A percentile compares a stretch with the other conserved stretches of the same genome.
These are phyloP conservation scores for Rubia yunnanensis DNA, from an alignment of 257 asterid genomes.

Conservation along the genomic window DNA sequence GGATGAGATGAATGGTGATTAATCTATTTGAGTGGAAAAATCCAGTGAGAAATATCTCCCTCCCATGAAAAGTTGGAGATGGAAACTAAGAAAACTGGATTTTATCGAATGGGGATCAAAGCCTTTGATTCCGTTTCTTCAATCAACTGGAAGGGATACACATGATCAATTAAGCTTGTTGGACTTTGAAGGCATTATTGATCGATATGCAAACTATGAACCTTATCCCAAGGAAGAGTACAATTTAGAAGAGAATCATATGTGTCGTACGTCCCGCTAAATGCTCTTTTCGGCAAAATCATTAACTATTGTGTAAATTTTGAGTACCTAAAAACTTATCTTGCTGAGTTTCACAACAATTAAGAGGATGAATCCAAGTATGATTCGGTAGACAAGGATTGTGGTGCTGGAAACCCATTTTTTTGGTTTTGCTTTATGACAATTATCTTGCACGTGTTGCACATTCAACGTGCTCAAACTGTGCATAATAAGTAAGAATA, in stretches of 20 bases:
- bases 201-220: slow-evolving; percentile 42
- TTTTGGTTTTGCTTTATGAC: no score
- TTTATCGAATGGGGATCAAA: slow-evolving; percentile 70
- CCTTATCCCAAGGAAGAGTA: slow-evolving; percentile 42
- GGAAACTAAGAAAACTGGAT: slow-evolving; percentile 39
- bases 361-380: no score
- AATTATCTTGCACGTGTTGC: no score
- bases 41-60: slow-evolving; percentile 21
- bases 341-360: no score
- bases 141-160: slow-evolving; percentile 58
- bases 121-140: slow-evolving; percentile 74
- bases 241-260: slow-evolving; percentile 55
- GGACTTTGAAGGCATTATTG: slow-evolving; percentile 46
- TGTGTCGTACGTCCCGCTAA: slow-evolving; percentile 69
- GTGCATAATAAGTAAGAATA: no score
- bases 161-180: slow-evolving; percentile 31
- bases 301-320: no score
- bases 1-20: slow-evolving; percentile 38
- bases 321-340: no score
- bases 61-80: slow-evolving; percentile 53
- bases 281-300: slow-evolving; percentile 60
- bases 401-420: no score
- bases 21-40: slow-evolving; percentile 54
- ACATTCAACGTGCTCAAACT: no score
- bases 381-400: no score